Percentiles rank a stretch among this genome's conserved stretches.
Conservation (phyloP, 2,329 filamentous ascomycete genomes). For the Plenodomus lindquistii region DNA sequence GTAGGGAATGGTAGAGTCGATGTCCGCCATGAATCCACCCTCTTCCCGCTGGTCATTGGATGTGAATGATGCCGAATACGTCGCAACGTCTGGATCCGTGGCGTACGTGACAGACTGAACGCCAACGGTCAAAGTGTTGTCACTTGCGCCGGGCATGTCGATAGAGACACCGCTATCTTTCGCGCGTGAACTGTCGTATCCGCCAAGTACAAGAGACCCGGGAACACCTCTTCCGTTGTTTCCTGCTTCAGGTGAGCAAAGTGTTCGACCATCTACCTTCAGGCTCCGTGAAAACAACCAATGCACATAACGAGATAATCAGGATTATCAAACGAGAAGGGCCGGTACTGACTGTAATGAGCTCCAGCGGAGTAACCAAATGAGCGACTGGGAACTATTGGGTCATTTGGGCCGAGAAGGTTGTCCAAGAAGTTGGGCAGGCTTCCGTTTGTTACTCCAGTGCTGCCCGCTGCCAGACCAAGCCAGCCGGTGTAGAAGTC, state of each 20-base stretch:
- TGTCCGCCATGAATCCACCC: slow-evolving; percentile 30
- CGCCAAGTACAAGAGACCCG: slow-evolving; percentile 46
- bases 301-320: background rate
- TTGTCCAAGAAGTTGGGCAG: slow-evolving; percentile 27
- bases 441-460: slow-evolving; percentile 9
- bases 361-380: slow-evolving; percentile 44
- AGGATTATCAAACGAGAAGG: background rate
- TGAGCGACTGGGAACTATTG: slow-evolving; percentile 28
- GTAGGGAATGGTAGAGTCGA: slow-evolving; percentile 47
- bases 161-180: slow-evolving; percentile 21
- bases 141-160: slow-evolving; percentile 19
- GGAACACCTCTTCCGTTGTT: slow-evolving; percentile 28
- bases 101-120: slow-evolving; percentile 28
- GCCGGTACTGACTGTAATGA: slow-evolving; percentile 35
- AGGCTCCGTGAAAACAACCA: background rate
- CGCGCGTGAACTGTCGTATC: slow-evolving; percentile 45
- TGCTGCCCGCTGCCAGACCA: slow-evolving; percentile 23
- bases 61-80: slow-evolving; percentile 14
- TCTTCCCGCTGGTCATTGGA: background rate
- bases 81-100: slow-evolving; percentile 17
- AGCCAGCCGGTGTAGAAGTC: slow-evolving; percentile 40
- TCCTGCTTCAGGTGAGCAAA: slow-evolving; percentile 22
- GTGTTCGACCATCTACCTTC: background rate
- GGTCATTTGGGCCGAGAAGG: slow-evolving; percentile 5
- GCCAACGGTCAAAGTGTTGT: slow-evolving; percentile 31